Percentiles rank a stretch among this genome's conserved stretches.
phyloP scores from a whole-genome alignment of 2,329 filamentous ascomycete species.

The Venturia aucupariae region DNA sequence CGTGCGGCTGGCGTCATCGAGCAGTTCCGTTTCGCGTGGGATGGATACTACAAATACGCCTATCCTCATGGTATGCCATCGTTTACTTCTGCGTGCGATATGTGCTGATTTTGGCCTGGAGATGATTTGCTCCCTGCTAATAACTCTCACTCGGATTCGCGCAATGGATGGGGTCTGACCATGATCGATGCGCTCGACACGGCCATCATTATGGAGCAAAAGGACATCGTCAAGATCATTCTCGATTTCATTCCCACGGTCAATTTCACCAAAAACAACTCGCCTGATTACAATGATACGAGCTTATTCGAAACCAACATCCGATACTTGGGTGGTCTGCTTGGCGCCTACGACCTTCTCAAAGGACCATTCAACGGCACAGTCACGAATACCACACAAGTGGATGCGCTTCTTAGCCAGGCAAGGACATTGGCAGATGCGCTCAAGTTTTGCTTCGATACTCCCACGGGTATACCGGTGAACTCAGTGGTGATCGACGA shows the following conservation, averaged over 20 bases:
- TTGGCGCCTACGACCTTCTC: slow-evolving; percentile 65
- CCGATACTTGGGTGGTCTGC: slow-evolving; percentile 72
- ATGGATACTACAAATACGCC: slow-evolving; percentile 25
- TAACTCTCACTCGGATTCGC: slow-evolving; percentile 32
- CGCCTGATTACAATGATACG: slow-evolving; percentile 50
- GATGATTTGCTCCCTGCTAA: slow-evolving; percentile 25
- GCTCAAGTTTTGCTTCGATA: slow-evolving; percentile 70
- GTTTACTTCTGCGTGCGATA: slow-evolving; percentile 60
- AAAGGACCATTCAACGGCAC: slow-evolving; percentile 46
- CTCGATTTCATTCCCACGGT: slow-evolving; percentile 61
- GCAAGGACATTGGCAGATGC: slow-evolving; percentile 60
- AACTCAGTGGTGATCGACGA: slow-evolving; percentile 33
- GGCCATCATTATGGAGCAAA: slow-evolving; percentile 65
- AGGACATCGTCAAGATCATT: slow-evolving; percentile 59
- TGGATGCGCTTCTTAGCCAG: slow-evolving; percentile 51
- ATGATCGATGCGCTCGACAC: slow-evolving; percentile 74
- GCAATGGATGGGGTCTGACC: slow-evolving; percentile 73
- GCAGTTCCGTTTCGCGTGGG: slow-evolving; percentile 27
- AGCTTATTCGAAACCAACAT: slow-evolving; percentile 74
- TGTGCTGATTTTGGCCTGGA: slow-evolving; percentile 26
- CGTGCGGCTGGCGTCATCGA: slow-evolving; percentile 19
- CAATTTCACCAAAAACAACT: slow-evolving; percentile 46
- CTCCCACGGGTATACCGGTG: slow-evolving; percentile 62
- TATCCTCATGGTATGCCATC: slow-evolving; percentile 45
- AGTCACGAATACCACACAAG: slow-evolving; percentile 22